phyloP scores from a whole-genome alignment of 2,329 filamentous ascomycete genomes.

The Sphaerostilbella broomeana region DNA sequence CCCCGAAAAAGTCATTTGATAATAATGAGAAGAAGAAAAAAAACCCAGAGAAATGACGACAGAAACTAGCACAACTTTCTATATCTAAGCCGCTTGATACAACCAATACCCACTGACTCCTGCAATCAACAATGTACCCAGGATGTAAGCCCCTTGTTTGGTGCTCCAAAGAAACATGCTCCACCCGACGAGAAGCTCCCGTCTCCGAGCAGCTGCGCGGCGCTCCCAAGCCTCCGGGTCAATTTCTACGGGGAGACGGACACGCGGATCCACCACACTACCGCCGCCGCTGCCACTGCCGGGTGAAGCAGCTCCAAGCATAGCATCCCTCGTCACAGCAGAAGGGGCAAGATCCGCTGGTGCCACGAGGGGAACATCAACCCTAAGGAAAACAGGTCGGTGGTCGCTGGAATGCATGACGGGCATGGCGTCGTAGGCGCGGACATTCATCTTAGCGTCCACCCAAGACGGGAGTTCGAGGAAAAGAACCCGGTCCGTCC shows the following conservation, averaged over 20 bases:
- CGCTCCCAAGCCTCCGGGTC: constrained; percentile 50
- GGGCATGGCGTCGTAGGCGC: constrained; percentile 68
- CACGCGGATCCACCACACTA: constrained; percentile 33
- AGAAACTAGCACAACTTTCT: too few relatives aligned
- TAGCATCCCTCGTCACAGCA: not conserved
- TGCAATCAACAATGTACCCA: constrained; percentile 37
- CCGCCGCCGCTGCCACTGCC: too few relatives aligned
- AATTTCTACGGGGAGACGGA: constrained; percentile 43
- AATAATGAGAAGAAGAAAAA: too few relatives aligned
- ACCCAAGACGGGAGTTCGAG: constrained; percentile 54
- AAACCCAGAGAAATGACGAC: too few relatives aligned
- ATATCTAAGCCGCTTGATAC: constrained; percentile 15
- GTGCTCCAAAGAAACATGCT: constrained; percentile 50
- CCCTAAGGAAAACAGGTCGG: constrained; percentile 69
- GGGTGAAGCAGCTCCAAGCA: constrained; percentile 16
- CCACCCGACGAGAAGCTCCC: constrained; percentile 46
- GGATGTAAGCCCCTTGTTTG: constrained; percentile 39
- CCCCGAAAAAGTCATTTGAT: too few relatives aligned
- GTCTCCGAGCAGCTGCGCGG: constrained; percentile 38
- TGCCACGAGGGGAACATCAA: constrained; percentile 55
- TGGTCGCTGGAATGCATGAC: constrained; percentile 82
- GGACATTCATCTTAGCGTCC: constrained; percentile 41
- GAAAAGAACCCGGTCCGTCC: constrained; percentile 89
- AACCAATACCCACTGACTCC: constrained; percentile 42
- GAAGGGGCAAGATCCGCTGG: constrained; percentile 32